Conservation (phyloP, 1,284 basidiomycete species). For the Melampsora larici-populina region DNA sequence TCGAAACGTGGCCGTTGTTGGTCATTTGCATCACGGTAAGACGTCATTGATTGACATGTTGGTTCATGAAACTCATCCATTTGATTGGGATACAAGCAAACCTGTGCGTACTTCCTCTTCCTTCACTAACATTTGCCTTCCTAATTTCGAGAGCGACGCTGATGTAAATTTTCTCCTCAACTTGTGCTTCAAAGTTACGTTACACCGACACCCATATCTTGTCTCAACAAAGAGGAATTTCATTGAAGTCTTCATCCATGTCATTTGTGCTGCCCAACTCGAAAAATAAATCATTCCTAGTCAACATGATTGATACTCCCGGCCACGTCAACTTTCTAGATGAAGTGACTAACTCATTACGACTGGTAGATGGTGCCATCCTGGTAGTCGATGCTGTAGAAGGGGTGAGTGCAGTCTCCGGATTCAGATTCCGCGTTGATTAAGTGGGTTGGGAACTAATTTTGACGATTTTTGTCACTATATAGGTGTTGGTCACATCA, state of each 20-base stretch:
- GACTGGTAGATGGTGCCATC: constrained; percentile 87
- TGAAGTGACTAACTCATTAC: constrained; percentile 82
- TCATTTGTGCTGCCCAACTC: constrained; percentile 85
- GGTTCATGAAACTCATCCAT: constrained; percentile 90
- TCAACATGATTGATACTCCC: constrained; percentile 95
- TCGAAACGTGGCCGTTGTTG: constrained; percentile 88
- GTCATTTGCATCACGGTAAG: constrained; percentile 97
- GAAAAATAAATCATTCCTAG: constrained; percentile 82
- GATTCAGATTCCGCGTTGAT: neutral
- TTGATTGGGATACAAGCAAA: constrained; percentile 84
- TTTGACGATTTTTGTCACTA: constrained; percentile 40
- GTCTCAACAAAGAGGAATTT: constrained; percentile 81
- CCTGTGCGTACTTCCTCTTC: constrained; percentile 60
- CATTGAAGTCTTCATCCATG: constrained; percentile 95
- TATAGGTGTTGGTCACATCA: constrained; percentile 79
- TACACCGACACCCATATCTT: constrained; percentile 95
- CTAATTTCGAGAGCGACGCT: constrained; percentile 6
- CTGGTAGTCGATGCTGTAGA: constrained; percentile 94
- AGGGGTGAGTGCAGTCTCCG: constrained; percentile 63
- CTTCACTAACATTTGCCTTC: constrained; percentile 41
- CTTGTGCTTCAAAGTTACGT: constrained; percentile 61
- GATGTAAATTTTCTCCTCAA: constrained; percentile 46
- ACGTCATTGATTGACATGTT: constrained; percentile 95
- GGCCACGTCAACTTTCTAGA: constrained; percentile 98
- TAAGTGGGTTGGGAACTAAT: neutral